phyloP scores from a whole-genome alignment of 148 eudicot genomes.

The Persicaria maculosa region DNA sequence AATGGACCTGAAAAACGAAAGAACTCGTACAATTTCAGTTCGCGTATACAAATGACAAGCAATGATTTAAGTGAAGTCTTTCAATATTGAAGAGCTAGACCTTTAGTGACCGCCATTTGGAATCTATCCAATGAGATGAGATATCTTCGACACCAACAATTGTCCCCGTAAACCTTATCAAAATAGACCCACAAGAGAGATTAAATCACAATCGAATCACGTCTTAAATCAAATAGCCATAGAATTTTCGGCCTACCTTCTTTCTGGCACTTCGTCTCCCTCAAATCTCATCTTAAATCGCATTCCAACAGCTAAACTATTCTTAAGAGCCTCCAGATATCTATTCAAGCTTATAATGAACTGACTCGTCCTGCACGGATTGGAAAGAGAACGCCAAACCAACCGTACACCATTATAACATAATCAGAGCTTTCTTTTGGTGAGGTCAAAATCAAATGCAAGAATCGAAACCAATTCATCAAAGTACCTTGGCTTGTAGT shows the following conservation, averaged over 20 bases:
- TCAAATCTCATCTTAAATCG: conserved; percentile 94
- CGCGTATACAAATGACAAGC: background rate
- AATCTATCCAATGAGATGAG: conserved; percentile 66
- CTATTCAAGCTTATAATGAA: conserved; percentile 84
- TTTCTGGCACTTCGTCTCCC: conserved; percentile 89
- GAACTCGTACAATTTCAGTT: background rate
- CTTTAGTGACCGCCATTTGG: conserved; percentile 87
- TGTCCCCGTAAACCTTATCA: conserved; percentile 79
- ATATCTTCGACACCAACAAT: conserved; percentile 74
- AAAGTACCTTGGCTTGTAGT: conserved; percentile 77
- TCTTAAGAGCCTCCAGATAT: conserved; percentile 65
- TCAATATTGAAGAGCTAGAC: conserved; percentile 22
- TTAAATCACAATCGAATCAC: background rate
- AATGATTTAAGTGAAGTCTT: background rate
- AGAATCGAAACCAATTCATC: background rate
- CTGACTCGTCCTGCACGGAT: conserved; percentile 69
- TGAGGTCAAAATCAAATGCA: background rate
- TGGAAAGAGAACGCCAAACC: background rate
- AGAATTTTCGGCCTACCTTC: conserved; percentile 35
- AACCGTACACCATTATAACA: background rate
- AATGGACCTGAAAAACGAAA: conserved; percentile 58
- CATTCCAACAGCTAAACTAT: conserved; percentile 58
- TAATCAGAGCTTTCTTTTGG: background rate
- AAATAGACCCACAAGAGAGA: conserved; percentile 5
- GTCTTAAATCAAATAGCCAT: background rate